Evolutionary conservation across 1,139 yeast genomes (phyloP).

Genomic region (Arxiozyma heterogenica): DNA sequence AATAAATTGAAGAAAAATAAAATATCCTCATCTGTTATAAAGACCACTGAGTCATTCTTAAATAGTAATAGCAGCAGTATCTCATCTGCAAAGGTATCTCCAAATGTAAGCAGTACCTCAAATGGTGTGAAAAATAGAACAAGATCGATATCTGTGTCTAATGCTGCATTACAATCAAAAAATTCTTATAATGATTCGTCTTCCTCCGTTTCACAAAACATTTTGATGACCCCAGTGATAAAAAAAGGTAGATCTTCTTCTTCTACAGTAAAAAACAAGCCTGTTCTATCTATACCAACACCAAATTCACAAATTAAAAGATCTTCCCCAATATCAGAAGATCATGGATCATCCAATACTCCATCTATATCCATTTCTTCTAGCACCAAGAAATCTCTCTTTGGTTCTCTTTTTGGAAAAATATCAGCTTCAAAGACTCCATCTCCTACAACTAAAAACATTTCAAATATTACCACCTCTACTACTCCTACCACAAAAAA

Average conservation of each 20-base stretch:
- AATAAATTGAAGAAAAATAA: constrained; percentile 7
- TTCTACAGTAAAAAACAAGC: background rate
- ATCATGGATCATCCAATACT: background rate
- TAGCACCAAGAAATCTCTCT: constrained; percentile 17
- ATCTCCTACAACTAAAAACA: background rate
- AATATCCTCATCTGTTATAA: constrained; percentile 11
- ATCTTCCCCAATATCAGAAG: constrained; percentile 1
- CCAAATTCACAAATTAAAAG: background rate
- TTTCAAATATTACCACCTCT: background rate
- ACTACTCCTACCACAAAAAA: constrained; percentile 1
- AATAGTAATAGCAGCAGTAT: background rate
- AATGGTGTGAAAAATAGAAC: constrained; percentile 2
- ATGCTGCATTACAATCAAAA: constrained; percentile 12
- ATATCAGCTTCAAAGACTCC: constrained; percentile 5
- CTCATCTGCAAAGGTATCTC: background rate
- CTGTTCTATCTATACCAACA: background rate
- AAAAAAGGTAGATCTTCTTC: constrained; percentile 1
- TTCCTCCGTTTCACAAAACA: background rate
- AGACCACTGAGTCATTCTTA: background rate
- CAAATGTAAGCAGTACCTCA: background rate
- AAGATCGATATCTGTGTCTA: constrained; percentile 13
- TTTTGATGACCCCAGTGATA: background rate
- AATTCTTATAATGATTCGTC: background rate
- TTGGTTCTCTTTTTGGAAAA: constrained; percentile 23
- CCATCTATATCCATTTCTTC: constrained; percentile 8